These are phyloP conservation scores for Paramecium primaurelia DNA, from an alignment of 73 alveolate species.

Conservation along the genomic window DNA sequence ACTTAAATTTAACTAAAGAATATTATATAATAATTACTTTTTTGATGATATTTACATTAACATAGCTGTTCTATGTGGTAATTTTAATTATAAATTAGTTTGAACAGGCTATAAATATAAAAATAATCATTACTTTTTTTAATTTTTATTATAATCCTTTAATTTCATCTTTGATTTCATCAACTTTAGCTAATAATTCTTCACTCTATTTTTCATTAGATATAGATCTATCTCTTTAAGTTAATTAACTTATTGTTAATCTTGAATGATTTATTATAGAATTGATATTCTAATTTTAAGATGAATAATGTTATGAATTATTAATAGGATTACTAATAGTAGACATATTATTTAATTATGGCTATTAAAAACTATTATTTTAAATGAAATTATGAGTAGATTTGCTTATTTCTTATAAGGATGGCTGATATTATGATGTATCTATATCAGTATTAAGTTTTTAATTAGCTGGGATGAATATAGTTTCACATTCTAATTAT, in stretches of 20 bases:
- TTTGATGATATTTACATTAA: constrained; percentile 13
- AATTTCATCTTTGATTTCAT: background rate
- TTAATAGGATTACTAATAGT: background rate
- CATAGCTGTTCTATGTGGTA: constrained; percentile 46
- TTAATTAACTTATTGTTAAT: background rate
- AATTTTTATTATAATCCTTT: background rate
- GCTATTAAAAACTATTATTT: background rate
- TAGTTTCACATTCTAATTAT: background rate
- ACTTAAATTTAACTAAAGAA: background rate
- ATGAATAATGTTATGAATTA: background rate
- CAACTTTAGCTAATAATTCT: background rate
- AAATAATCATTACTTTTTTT: background rate
- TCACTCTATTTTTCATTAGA: background rate
- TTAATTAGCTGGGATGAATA: background rate
- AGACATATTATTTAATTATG: background rate
- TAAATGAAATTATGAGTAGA: background rate
- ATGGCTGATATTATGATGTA: background rate
- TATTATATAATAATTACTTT: background rate
- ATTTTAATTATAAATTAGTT: background rate
- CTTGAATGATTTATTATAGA: background rate
- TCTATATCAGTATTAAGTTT: background rate
- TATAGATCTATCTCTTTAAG: background rate
- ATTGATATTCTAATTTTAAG: background rate
- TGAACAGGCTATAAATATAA: background rate
- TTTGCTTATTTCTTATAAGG: background rate